A percentile compares a stretch with the other conserved stretches of the same genome.
Evolutionary conservation across 176 grass and related monocot genomes (phyloP).

Genomic region (Aegilops speltoides): DNA sequence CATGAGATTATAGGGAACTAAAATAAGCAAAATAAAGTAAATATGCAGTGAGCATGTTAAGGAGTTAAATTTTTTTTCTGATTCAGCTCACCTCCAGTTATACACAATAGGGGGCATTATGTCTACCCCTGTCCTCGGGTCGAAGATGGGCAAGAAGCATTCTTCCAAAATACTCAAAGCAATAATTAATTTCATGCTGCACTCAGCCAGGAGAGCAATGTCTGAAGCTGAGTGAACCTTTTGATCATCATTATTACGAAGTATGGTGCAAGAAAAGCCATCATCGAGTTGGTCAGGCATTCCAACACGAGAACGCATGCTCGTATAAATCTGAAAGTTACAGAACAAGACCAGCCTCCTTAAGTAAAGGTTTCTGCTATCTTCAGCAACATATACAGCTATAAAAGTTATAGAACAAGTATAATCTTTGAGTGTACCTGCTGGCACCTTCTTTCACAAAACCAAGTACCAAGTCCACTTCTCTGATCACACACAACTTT

Average conservation of each 20-base stretch:
- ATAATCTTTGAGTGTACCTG: conserved; percentile 53
- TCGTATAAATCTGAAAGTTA: conserved; percentile 54
- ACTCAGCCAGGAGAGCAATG: conserved; percentile 78
- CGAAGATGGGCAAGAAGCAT: conserved; percentile 81
- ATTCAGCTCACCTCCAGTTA: conserved; percentile 70
- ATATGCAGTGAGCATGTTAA: conserved; percentile 6
- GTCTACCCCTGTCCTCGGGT: conserved; percentile 75
- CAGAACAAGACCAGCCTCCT: conserved; percentile 20
- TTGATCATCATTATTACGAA: conserved; percentile 69
- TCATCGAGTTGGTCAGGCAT: conserved; percentile 48
- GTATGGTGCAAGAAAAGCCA: conserved; percentile 62
- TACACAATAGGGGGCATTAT: conserved; percentile 83
- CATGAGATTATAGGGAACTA: not conserved
- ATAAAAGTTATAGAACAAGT: conserved; percentile 20
- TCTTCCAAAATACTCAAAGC: conserved; percentile 88
- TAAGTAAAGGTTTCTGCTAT: conserved; percentile 24
- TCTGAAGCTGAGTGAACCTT: conserved; percentile 46
- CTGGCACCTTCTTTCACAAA: conserved; percentile 76
- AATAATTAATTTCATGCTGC: conserved; percentile 90
- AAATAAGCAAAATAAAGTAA: conserved; percentile 27
- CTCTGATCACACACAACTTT: conserved; percentile 34
- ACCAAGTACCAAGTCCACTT: conserved; percentile 51
- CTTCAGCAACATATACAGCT: not conserved
- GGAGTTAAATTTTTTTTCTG: not conserved
- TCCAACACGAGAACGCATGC: conserved; percentile 63